Base-by-base conservation (phyloP, 345 rosid genomes). In the Gossypioides kirkii region DNA sequence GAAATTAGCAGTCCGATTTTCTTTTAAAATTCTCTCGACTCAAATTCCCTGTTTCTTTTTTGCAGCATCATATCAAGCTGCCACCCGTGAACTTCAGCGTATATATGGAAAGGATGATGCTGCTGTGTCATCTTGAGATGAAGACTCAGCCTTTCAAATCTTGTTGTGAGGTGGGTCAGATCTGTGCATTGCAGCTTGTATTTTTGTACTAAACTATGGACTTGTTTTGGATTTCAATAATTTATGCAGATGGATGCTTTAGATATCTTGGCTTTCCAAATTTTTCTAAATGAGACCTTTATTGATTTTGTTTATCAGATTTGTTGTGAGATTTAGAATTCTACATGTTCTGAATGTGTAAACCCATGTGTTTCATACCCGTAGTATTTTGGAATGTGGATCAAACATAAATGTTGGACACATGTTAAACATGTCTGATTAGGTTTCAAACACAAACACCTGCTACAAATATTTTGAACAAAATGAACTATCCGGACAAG, bases 1-100 rank as follows among this genome's bases (percentile, higher is more conserved):
- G 22, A 17, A 54, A 54, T 14, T 32, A 1, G n/a, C 77, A 81
- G 78, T 77, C 69, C 54, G 36, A 52, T 16, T 42, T 69, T 52
- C 7, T 52, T 7, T 52, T 10, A 59, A 18, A 36, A 20, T 47
- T 58, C 43, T 59, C 76, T 47, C 7, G 32, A 58, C 70, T 66
- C 70, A 78, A 43, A 41, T 28, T 52, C 60, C 36, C 66, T 46
- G 10, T 74, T 38, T 23, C 65, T 53, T 41, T 46, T 80, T 68
- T 45, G 65, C 85, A 88, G 92, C 84, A 65, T 88, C 92, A 55
- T 86, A 80, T 62, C 87, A 86, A 85, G 90, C 87, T 46, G 92
- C 92, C 62, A 78, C 87, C 45, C 86, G 87, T 41, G 90, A 86
- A 74, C 87, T 88, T 69, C 86, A 84, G 79, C 87, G 88, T 32